These are phyloP conservation scores for Cladosporium colombiae DNA, from an alignment of 2,329 filamentous ascomycete genomes.

Conservation along the genomic window DNA sequence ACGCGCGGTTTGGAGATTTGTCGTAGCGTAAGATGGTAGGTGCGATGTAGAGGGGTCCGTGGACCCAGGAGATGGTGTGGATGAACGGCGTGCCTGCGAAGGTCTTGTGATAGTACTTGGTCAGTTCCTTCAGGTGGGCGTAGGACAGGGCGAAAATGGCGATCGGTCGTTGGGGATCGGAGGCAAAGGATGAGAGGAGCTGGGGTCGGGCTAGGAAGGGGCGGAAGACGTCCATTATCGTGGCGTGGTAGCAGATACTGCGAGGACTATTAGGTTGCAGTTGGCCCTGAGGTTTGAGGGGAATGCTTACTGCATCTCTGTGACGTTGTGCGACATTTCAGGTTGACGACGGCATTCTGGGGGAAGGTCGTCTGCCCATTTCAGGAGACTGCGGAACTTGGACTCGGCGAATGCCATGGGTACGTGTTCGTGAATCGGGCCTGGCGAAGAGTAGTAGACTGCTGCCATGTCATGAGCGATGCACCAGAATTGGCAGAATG, in stretches of 20 bases:
- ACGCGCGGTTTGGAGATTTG: not conserved
- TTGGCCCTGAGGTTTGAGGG: too few species aligned
- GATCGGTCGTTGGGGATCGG: not conserved
- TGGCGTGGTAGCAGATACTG: constrained; percentile 10
- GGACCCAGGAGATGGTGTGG: constrained; percentile 15
- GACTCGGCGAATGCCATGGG: constrained; percentile 7
- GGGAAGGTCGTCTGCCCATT: not conserved
- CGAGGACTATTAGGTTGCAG: too few species aligned
- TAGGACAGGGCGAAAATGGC: constrained; percentile 12
- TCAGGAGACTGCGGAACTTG: not conserved
- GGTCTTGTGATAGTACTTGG: not conserved
- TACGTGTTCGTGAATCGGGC: constrained; percentile 4
- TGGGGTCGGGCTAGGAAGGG: constrained; percentile 1
- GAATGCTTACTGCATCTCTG: constrained; percentile 8
- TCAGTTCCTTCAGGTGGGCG: constrained; percentile 1
- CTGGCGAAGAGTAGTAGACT: not conserved
- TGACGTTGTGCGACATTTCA: constrained; percentile 1
- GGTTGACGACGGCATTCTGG: not conserved
- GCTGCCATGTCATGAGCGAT: constrained; percentile 9
- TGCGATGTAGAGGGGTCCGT: constrained; percentile 12
- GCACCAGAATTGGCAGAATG: constrained; percentile 11
- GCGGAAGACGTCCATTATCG: constrained; percentile 12
- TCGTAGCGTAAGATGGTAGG: constrained; percentile 6
- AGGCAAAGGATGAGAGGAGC: not conserved
- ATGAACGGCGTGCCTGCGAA: not conserved